Base-by-base conservation (phyloP, 2,329 filamentous ascomycete genomes). In the Biscogniauxia marginata region DNA sequence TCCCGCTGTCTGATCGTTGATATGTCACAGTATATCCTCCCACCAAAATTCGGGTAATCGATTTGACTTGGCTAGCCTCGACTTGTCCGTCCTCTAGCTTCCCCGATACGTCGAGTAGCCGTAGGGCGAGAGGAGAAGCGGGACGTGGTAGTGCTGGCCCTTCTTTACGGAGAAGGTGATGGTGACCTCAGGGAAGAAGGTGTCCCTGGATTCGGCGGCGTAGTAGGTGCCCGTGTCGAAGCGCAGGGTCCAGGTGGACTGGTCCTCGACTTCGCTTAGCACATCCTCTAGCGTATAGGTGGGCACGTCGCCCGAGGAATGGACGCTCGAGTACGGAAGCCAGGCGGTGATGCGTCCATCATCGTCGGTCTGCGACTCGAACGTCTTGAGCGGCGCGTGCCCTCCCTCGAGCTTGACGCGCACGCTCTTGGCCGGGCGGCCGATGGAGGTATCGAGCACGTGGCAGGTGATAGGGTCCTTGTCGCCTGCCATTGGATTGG, bases 31-130 rank as follows among this genome's bases (percentile, higher is more conserved):
- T n/a, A n/a, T n/a, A n/a, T n/a, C n/a, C n/a, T n/a, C n/a, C n/a
- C n/a, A n/a, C n/a, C n/a, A n/a, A n/a, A n/a, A n/a, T n/a, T n/a
- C n/a, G n/a, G n/a, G n/a, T n/a, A n/a, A n/a, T n/a, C n/a, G n/a
- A n/a, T n/a, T n/a, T n/a, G n/a, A n/a, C n/a, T n/a, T n/a, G n/a
- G n/a, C n/a, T n/a, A n/a, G n/a, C n/a, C n/a, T n/a, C n/a, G n/a
- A n/a, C n/a, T n/a, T 16, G 30, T n/a, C 9, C n/a, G 30, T 39
- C 30, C 24, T 46, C 44, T 46, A 91, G 71, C 87, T 90, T 16
- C 90, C 90, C 49, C 90, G 78, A 74, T 95, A 95, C 8, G 90
- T 93, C 44, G 88, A 89, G 75, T 91, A 95, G 70, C 87, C 89
- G 75, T 87, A 93, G 24, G 90, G 90, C 61, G 87, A 86, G 74